Evolutionary conservation across 176 grass and related monocot genomes (phyloP).

Genomic region (Carex cristatella): DNA sequence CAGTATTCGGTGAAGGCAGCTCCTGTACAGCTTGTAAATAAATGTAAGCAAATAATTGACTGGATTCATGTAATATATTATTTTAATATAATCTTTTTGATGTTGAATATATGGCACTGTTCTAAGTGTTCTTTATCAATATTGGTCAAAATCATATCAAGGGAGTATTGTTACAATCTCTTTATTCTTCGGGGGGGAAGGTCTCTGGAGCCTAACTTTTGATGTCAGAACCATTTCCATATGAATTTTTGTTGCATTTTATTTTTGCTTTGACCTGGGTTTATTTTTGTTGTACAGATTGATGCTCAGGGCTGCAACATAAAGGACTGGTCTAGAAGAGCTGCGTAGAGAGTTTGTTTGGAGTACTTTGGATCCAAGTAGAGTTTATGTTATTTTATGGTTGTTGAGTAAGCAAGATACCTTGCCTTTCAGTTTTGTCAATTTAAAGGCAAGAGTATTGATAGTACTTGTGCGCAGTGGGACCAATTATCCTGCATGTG

Average conservation of each 20-base stretch:
- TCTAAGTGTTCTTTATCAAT: not conserved
- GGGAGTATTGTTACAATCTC: not conserved
- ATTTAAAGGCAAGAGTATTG: slow-evolving; percentile 19
- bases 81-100: not conserved
- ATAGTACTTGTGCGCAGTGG: not conserved
- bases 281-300: slow-evolving; percentile 17
- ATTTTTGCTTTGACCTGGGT: not conserved
- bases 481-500: slow-evolving; percentile 1
- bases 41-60: slow-evolving; percentile 52
- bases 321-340: not conserved
- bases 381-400: not conserved
- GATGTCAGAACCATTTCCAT: not conserved
- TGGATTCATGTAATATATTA: not conserved
- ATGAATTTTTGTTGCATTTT: not conserved
- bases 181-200: not conserved
- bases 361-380: not conserved
- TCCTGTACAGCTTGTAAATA: slow-evolving; percentile 95
- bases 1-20: slow-evolving; percentile 32
- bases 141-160: not conserved
- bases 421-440: slow-evolving; percentile 29
- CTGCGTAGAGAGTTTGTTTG: not conserved
- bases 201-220: not conserved
- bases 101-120: not conserved
- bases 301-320: slow-evolving; percentile 16
- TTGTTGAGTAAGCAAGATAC: not conserved